phyloP scores from a whole-genome alignment of 306 rosid genomes.

The Trifolium repens region DNA sequence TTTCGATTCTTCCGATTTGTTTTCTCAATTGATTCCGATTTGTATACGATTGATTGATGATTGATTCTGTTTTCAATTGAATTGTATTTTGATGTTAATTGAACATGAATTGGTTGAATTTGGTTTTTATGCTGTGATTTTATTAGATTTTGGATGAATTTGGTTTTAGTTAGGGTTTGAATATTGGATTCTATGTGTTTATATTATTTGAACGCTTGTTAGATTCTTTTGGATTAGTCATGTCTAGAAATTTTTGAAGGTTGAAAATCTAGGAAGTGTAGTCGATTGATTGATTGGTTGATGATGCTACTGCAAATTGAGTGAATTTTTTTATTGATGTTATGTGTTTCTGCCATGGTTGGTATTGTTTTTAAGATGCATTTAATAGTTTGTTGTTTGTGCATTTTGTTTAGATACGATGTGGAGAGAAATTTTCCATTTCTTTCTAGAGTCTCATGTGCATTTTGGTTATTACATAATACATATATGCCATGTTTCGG shows the following conservation, averaged over 20 bases:
- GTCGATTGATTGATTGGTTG: not conserved
- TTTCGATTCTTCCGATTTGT: slow-evolving; percentile 26
- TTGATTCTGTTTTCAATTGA: not conserved
- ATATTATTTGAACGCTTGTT: not conserved
- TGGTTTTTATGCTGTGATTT: not conserved
- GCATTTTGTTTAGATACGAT: no score
- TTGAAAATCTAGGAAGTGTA: not conserved
- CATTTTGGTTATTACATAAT: no score
- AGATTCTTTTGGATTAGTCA: not conserved
- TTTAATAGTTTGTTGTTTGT: not conserved
- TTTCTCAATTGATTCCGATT: not conserved
- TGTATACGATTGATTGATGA: not conserved
- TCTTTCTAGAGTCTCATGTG: not conserved
- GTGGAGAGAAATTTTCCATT: no score
- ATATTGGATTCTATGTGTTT: not conserved
- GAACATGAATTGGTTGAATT: slow-evolving; percentile 17
- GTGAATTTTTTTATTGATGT: not conserved
- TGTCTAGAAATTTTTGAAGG: not conserved
- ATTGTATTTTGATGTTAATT: slow-evolving; percentile 15
- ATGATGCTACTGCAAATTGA: not conserved
- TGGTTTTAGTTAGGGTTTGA: slow-evolving; percentile 34
- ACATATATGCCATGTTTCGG: not conserved
- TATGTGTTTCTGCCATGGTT: not conserved
- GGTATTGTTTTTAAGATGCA: not conserved
- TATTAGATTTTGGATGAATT: not conserved